Conservation (phyloP, 1,284 basidiomycete genomes). For the Cryptococcus neoformans region DNA sequence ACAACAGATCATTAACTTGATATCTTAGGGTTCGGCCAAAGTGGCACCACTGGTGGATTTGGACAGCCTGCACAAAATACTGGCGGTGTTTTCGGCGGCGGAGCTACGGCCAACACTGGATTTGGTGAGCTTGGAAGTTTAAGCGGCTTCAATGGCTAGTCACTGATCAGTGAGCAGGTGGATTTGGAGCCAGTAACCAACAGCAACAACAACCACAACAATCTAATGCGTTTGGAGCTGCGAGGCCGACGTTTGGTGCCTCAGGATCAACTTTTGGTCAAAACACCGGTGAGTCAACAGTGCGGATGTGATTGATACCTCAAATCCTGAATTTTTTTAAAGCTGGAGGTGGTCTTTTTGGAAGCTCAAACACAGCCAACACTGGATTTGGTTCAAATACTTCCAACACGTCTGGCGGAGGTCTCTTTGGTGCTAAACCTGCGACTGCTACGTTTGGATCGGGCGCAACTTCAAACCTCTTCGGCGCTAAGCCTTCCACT, state of each 20-base stretch:
- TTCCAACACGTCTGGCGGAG: conserved; percentile 30
- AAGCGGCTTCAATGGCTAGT: not conserved
- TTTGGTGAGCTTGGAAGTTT: conserved; percentile 23
- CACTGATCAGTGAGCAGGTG: conserved; percentile 10
- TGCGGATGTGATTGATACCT: not conserved
- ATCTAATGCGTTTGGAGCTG: conserved; percentile 30
- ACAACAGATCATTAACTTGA: conserved; percentile 23
- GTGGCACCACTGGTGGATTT: conserved; percentile 7
- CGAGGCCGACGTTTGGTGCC: conserved; percentile 40
- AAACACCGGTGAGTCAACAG: not conserved
- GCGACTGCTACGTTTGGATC: conserved; percentile 44
- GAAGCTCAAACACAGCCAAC: conserved; percentile 22
- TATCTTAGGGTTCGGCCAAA: conserved; percentile 49
- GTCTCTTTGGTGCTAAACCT: conserved; percentile 30
- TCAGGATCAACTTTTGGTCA: conserved; percentile 44
- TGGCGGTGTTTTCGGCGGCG: conserved; percentile 50
- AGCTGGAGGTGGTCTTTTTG: conserved; percentile 33
- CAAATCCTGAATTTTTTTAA: not conserved
- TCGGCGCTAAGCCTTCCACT: conserved; percentile 39
- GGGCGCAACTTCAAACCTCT: conserved; percentile 42
- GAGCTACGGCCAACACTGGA: conserved; percentile 17
- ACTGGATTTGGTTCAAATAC: conserved; percentile 42
- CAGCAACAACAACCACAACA: conserved; percentile 6
- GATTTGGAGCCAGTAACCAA: conserved; percentile 20
- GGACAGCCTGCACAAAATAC: conserved; percentile 51